A percentile compares a stretch with the other conserved stretches of the same genome.
These are phyloP conservation scores for Sclerotinia minor DNA, from an alignment of 2,329 filamentous ascomycete genomes.

Conservation along the genomic window DNA sequence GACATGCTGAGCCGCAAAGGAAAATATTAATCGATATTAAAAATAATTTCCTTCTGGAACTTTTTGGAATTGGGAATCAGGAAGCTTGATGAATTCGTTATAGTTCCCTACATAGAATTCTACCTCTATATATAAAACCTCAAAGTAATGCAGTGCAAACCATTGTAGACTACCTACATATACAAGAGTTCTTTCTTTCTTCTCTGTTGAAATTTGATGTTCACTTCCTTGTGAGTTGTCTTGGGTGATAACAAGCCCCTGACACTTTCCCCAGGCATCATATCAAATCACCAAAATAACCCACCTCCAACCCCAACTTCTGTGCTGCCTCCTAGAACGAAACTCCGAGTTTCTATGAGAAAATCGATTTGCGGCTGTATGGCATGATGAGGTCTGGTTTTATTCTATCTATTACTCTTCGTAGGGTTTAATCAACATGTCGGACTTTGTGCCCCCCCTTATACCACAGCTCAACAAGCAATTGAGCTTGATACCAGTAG, in stretches of 20 bases:
- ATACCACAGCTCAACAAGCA: constrained; percentile 34
- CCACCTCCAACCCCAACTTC: neutral
- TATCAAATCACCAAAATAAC: neutral
- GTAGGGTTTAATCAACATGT: constrained; percentile 32
- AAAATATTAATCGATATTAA: neutral
- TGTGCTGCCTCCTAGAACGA: neutral
- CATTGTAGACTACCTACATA: no score
- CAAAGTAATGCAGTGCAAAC: neutral
- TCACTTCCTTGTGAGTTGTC: neutral
- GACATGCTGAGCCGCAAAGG: constrained; percentile 12
- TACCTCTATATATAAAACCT: neutral
- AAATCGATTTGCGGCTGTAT: neutral
- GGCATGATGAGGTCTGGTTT: constrained; percentile 22
- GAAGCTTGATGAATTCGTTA: neutral
- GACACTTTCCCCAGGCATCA: neutral
- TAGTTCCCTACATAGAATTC: neutral
- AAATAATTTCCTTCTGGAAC: constrained; percentile 18
- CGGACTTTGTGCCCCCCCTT: constrained; percentile 27
- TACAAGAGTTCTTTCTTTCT: neutral
- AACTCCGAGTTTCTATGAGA: neutral
- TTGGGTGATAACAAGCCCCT: neutral
- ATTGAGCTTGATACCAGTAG: constrained; percentile 60
- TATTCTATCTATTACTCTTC: constrained; percentile 13
- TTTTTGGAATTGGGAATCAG: neutral
- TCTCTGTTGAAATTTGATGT: neutral